Conservation (phyloP, 768 basidiomycete species). For the Clavaria fumosa region DNA sequence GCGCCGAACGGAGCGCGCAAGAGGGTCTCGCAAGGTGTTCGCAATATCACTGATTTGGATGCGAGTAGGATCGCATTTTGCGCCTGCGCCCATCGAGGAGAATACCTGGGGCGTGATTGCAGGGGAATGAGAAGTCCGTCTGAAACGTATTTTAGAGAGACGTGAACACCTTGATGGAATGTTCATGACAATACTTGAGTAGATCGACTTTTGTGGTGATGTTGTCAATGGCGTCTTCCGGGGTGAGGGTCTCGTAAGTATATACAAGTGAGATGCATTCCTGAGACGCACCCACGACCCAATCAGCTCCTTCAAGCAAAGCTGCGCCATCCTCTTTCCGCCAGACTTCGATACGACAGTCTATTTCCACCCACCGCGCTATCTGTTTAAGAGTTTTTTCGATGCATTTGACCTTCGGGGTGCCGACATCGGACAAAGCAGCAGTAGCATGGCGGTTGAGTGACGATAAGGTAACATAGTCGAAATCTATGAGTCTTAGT, state of each 20-base stretch:
- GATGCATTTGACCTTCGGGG: conserved; percentile 75
- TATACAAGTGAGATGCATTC: background rate
- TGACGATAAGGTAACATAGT: conserved; percentile 89
- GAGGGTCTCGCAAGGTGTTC: conserved; percentile 81
- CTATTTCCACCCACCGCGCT: conserved; percentile 78
- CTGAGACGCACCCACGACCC: conserved; percentile 67
- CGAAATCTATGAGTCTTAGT: conserved; percentile 83
- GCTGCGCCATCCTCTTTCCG: conserved; percentile 60
- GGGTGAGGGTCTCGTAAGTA: conserved; percentile 1
- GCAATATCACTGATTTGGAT: conserved; percentile 95
- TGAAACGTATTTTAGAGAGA: background rate
- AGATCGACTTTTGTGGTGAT: conserved; percentile 94
- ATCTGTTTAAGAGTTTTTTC: conserved; percentile 54
- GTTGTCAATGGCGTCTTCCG: conserved; percentile 87
- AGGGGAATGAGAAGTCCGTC: conserved; percentile 26
- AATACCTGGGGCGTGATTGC: conserved; percentile 83
- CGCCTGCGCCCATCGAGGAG: conserved; percentile 93
- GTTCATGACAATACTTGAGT: conserved; percentile 72
- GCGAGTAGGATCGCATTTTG: conserved; percentile 88
- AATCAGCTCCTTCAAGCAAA: conserved; percentile 74
- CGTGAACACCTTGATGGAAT: conserved; percentile 47
- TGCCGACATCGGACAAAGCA: conserved; percentile 77
- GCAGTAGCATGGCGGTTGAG: conserved; percentile 93
- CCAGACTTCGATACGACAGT: conserved; percentile 76
- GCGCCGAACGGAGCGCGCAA: conserved; percentile 80